Conservation (phyloP, 2,329 filamentous ascomycete species). For the Colletotrichum sp. region DNA sequence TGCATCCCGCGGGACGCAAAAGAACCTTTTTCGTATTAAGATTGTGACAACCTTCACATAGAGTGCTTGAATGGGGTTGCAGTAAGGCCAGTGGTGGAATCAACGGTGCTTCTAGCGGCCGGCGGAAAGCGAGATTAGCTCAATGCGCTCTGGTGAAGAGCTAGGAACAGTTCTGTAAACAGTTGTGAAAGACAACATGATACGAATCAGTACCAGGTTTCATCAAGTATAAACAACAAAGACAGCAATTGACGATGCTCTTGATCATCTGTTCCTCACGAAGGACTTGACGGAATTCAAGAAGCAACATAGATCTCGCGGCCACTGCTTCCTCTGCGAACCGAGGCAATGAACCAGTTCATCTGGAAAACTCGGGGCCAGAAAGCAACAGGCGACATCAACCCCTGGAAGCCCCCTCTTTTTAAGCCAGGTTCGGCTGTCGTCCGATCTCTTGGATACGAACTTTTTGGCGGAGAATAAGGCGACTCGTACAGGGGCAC, state of each 20-base stretch:
- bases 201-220: accelerated
- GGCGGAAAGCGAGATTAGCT: neutral
- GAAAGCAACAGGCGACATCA: neutral
- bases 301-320: neutral
- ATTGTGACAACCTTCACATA: neutral
- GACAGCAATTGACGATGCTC: neutral
- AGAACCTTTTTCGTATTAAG: slow-evolving; percentile 9
- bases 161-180: neutral
- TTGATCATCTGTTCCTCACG: neutral
- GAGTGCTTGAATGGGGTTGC: neutral
- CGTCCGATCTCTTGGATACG: slow-evolving; percentile 10
- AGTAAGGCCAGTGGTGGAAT: neutral
- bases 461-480: neutral
- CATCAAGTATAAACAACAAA: neutral
- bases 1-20: neutral
- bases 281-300: neutral
- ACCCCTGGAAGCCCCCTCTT: neutral
- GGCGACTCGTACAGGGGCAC: neutral
- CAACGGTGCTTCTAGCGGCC: neutral
- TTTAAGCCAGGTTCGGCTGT: neutral
- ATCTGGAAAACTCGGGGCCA: neutral
- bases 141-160: neutral
- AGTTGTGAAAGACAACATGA: neutral
- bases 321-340: neutral
- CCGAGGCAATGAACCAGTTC: neutral